A percentile compares a stretch with the other conserved stretches of the same genome.
Evolutionary conservation across 495 filamentous ascomycete species (phyloP).

Genomic region (Aspergillus conjunctus): DNA sequence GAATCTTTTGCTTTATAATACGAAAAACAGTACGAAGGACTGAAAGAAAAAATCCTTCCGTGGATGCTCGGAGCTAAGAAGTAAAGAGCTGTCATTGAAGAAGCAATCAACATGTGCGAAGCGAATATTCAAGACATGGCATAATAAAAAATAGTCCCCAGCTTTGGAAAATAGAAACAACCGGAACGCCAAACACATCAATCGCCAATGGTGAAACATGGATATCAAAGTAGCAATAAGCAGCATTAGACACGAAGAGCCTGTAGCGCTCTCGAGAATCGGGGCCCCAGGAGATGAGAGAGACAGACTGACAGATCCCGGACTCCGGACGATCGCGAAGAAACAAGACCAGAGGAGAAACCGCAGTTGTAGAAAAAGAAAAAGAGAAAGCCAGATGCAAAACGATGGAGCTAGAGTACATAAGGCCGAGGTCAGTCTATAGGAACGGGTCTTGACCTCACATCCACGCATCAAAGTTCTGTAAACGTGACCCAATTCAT

Average conservation of each 20-base stretch:
- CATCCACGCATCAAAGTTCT: constrained; percentile 4
- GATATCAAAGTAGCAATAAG: constrained; percentile 38
- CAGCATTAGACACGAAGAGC: constrained; percentile 19
- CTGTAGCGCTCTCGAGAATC: constrained; percentile 27
- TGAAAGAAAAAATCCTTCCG: background rate
- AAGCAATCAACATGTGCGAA: background rate
- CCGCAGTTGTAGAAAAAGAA: background rate
- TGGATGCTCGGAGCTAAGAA: background rate
- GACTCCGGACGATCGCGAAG: constrained; percentile 10
- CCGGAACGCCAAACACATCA: constrained; percentile 40
- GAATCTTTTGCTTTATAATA: background rate
- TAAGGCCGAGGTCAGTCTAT: constrained; percentile 22
- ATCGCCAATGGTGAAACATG: constrained; percentile 40
- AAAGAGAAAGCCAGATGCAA: constrained; percentile 30
- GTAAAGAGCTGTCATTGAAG: constrained; percentile 16
- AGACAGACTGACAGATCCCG: constrained; percentile 12
- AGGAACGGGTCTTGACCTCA: constrained; percentile 2
- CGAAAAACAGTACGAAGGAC: background rate
- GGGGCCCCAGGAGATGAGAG: constrained; percentile 7
- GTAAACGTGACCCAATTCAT: constrained; percentile 13
- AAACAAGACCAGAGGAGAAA: constrained; percentile 15
- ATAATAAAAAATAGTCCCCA: constrained; percentile 1
- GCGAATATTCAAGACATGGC: constrained; percentile 13
- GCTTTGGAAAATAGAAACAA: constrained; percentile 11
- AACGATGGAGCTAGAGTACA: constrained; percentile 39